phyloP scores from a whole-genome alignment of 495 filamentous ascomycete species.

The Poronia punctata region DNA sequence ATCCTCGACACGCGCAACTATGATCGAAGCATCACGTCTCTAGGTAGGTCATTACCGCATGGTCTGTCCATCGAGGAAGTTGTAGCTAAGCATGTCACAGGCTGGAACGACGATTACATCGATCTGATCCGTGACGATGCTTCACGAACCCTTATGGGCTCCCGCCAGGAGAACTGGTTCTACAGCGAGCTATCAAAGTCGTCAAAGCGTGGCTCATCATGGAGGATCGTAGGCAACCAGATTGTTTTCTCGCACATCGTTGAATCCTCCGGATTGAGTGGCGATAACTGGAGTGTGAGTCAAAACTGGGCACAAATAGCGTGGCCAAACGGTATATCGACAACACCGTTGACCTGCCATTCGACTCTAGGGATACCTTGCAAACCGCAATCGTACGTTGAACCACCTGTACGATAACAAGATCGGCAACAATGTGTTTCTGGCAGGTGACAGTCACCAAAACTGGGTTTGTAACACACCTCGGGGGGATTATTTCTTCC shows the following conservation, averaged over 20 bases:
- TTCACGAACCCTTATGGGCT: slow-evolving; percentile 55
- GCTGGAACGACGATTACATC: slow-evolving; percentile 53
- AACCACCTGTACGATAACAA: slow-evolving; percentile 51
- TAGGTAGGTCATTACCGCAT: slow-evolving; percentile 12
- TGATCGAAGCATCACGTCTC: slow-evolving; percentile 48
- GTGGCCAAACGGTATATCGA: no score
- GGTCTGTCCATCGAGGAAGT: neutral
- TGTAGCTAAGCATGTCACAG: slow-evolving; percentile 1
- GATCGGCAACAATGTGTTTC: slow-evolving; percentile 60
- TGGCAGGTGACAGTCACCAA: slow-evolving; percentile 58
- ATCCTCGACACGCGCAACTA: slow-evolving; percentile 66
- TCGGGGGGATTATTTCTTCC: no score
- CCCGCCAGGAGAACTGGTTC: slow-evolving; percentile 63
- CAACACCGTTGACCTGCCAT: no score
- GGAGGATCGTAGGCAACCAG: slow-evolving; percentile 61
- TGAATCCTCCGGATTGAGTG: slow-evolving; percentile 31
- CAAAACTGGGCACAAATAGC: slow-evolving; percentile 27
- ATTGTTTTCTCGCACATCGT: slow-evolving; percentile 55
- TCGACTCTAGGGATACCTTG: slow-evolving; percentile 57
- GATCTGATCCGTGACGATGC: slow-evolving; percentile 50
- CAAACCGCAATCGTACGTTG: slow-evolving; percentile 58
- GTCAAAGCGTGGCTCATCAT: slow-evolving; percentile 46
- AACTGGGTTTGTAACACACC: slow-evolving; percentile 48
- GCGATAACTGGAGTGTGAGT: slow-evolving; percentile 25
- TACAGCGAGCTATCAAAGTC: slow-evolving; percentile 51